Evolutionary conservation across 2,329 filamentous ascomycete species (phyloP).

Genomic region (Pseudogymnoascus sp.): DNA sequence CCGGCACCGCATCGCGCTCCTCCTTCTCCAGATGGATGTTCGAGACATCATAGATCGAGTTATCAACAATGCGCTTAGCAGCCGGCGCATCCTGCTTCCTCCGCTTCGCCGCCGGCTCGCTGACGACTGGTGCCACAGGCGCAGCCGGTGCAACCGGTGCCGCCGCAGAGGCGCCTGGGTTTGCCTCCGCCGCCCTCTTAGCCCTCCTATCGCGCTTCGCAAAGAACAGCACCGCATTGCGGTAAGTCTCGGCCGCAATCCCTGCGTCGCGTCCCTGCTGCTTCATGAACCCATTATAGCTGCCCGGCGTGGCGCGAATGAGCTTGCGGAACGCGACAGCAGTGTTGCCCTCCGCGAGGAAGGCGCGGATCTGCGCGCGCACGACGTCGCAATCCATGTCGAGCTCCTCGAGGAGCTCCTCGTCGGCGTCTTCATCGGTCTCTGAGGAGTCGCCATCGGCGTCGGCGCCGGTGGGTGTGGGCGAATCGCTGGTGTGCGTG

Average conservation of each 20-base stretch:
- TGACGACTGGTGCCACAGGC: neutral
- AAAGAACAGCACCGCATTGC: constrained; percentile 37
- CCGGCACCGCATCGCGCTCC: constrained; percentile 34
- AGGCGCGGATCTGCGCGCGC: constrained; percentile 33
- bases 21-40: constrained; percentile 40
- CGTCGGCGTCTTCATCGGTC: constrained; percentile 14
- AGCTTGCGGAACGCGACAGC: constrained; percentile 34
- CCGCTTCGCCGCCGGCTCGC: neutral
- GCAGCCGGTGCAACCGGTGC: neutral
- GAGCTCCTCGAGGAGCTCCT: constrained; percentile 11
- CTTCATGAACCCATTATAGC: constrained; percentile 41
- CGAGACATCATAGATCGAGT: constrained; percentile 32
- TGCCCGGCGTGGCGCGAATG: constrained; percentile 29
- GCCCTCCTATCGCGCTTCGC: constrained; percentile 39
- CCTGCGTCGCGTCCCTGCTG: constrained; percentile 35
- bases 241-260: constrained; percentile 28
- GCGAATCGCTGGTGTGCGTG: neutral
- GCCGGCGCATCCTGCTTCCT: neutral
- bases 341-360: constrained; percentile 37
- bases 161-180: neutral
- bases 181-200: constrained; percentile 23
- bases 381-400: constrained; percentile 28
- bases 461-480: neutral
- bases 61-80: neutral
- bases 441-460: constrained; percentile 15